Evolutionary conservation across 352 stramenopile species (phyloP).

Genomic region (Phytophthora sp.): DNA sequence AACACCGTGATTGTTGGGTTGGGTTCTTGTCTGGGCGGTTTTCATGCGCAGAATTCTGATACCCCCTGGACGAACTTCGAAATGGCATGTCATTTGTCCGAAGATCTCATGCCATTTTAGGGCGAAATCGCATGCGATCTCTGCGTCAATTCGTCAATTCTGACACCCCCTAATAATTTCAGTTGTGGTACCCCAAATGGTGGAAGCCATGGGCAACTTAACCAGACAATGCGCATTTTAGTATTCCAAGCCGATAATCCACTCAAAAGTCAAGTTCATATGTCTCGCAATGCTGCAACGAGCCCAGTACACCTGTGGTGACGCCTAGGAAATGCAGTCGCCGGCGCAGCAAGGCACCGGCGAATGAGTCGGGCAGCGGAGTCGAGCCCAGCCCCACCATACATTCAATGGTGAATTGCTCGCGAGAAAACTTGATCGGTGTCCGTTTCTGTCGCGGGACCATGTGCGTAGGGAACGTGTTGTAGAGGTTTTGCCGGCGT

Average conservation of each 20-base stretch:
- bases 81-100: too few species aligned
- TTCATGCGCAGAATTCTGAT: too few species aligned
- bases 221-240: slow-evolving; percentile 6
- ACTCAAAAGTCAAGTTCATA: slow-evolving; percentile 23
- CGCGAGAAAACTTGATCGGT: slow-evolving; percentile 17
- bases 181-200: too few species aligned
- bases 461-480: slow-evolving; percentile 58
- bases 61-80: too few species aligned
- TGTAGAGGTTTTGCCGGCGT: slow-evolving; percentile 47
- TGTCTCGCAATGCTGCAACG: slow-evolving; percentile 44
- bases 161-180: too few species aligned
- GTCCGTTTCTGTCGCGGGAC: slow-evolving; percentile 47
- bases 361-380: slow-evolving; percentile 44
- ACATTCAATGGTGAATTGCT: slow-evolving; percentile 46
- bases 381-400: slow-evolving; percentile 54
- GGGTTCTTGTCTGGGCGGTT: too few species aligned
- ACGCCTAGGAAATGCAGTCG: slow-evolving; percentile 50
- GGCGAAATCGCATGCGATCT: too few species aligned
- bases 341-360: slow-evolving; percentile 39
- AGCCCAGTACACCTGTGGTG: slow-evolving; percentile 33
- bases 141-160: too few species aligned
- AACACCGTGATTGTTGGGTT: too few species aligned
- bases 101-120: too few species aligned
- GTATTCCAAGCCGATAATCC: too few species aligned
- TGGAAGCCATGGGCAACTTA: slow-evolving; percentile 2